These are phyloP conservation scores for Santalum album DNA, from an alignment of 164 flowering plant species.

Conservation along the genomic window DNA sequence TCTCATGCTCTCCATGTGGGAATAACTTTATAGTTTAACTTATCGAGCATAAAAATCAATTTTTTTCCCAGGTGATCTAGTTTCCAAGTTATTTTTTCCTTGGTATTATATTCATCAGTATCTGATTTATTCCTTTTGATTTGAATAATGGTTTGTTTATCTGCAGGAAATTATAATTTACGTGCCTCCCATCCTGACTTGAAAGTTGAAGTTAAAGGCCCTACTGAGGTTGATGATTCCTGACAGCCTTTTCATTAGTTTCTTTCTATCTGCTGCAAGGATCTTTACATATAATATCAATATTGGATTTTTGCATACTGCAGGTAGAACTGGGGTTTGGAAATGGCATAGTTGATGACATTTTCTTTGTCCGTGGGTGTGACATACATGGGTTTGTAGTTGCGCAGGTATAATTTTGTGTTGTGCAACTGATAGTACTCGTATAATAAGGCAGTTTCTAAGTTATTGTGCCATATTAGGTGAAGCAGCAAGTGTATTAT, in stretches of 20 bases:
- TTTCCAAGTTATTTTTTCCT: background rate
- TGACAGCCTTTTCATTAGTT: background rate
- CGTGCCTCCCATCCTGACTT: constrained; percentile 71
- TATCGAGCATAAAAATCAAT: too few relatives aligned
- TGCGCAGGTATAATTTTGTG: constrained; percentile 77
- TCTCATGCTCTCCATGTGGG: too few relatives aligned
- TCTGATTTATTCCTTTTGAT: constrained; percentile 10
- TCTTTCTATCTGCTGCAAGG: background rate
- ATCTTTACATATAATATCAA: background rate
- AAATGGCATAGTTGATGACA: constrained; percentile 62
- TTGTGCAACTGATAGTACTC: too few relatives aligned
- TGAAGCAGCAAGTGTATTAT: too few relatives aligned
- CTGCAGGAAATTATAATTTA: constrained; percentile 62
- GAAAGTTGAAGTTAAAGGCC: constrained; percentile 63
- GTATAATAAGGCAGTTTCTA: too few relatives aligned
- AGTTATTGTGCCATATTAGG: too few relatives aligned
- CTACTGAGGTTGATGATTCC: constrained; percentile 59
- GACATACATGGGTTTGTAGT: constrained; percentile 78
- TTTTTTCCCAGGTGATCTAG: background rate
- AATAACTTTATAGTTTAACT: too few relatives aligned
- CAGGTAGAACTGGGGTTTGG: constrained; percentile 92
- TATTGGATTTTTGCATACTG: constrained; percentile 3
- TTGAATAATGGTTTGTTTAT: background rate
- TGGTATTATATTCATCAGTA: background rate
- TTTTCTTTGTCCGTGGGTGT: constrained; percentile 84